These are phyloP conservation scores for Cytospora piceicola DNA, from an alignment of 2,329 filamentous ascomycete species.

Conservation along the genomic window DNA sequence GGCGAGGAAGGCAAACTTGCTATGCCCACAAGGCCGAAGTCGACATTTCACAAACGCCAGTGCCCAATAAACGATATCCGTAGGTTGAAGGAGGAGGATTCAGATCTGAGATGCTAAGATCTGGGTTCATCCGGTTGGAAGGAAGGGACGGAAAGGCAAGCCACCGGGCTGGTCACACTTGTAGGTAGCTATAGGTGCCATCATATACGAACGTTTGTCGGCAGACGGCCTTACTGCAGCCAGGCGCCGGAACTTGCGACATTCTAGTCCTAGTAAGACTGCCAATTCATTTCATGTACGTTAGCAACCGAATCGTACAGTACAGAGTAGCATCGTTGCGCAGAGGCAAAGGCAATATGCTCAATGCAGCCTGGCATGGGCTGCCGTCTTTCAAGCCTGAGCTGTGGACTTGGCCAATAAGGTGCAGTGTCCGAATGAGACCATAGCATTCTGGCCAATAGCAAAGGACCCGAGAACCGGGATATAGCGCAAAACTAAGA, in stretches of 20 bases:
- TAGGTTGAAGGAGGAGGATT: neutral
- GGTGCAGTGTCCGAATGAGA: neutral
- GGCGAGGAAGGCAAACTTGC: neutral
- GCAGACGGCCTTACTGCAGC: neutral
- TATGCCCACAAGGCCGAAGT: neutral
- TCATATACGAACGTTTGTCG: neutral
- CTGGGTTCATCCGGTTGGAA: neutral
- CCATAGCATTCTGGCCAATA: slow-evolving; percentile 13
- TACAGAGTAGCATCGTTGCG: neutral
- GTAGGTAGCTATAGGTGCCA: slow-evolving; percentile 4
- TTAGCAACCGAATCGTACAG: neutral
- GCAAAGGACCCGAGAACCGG: slow-evolving; percentile 10
- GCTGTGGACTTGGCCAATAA: neutral
- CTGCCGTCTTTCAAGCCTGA: neutral
- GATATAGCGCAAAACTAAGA: slow-evolving; percentile 21
- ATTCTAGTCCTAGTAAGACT: neutral
- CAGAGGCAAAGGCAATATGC: neutral
- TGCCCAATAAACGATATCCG: neutral
- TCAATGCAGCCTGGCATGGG: neutral
- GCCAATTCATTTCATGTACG: neutral
- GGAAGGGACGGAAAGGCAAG: slow-evolving; percentile 6
- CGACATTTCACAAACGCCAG: neutral
- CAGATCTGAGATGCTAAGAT: neutral
- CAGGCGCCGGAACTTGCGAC: neutral
- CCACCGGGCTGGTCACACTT: neutral